Conservation (phyloP, 441 rosid genomes). For the Arabidopsis hybrid region DNA sequence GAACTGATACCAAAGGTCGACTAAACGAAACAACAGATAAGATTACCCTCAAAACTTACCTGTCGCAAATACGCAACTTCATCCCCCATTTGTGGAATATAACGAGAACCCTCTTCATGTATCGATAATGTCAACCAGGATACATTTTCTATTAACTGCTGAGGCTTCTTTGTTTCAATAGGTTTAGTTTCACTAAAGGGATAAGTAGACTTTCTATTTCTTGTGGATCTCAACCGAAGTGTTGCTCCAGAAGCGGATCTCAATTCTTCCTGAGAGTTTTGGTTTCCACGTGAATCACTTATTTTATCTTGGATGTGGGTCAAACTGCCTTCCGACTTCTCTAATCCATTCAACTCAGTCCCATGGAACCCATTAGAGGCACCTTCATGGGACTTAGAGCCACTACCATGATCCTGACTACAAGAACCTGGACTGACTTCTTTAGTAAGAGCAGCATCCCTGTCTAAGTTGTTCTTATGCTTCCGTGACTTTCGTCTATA, state of each 20-base stretch:
- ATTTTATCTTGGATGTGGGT: slow-evolving; percentile 41
- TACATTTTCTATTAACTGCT: slow-evolving; percentile 59
- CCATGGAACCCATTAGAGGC: slow-evolving; percentile 49
- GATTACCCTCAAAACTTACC: slow-evolving; percentile 54
- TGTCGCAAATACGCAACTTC: slow-evolving; percentile 90
- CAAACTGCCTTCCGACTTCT: slow-evolving; percentile 47
- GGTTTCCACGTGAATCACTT: slow-evolving; percentile 55
- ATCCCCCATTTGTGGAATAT: slow-evolving; percentile 95
- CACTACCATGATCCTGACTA: slow-evolving; percentile 49
- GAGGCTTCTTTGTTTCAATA: slow-evolving; percentile 58
- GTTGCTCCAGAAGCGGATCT: slow-evolving; percentile 72
- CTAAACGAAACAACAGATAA: slow-evolving; percentile 5
- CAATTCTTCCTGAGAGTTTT: slow-evolving; percentile 65
- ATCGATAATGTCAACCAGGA: slow-evolving; percentile 88
- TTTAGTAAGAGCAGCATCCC: slow-evolving; percentile 47
- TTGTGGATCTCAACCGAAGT: slow-evolving; percentile 80
- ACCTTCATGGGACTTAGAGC: slow-evolving; percentile 51
- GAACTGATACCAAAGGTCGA: slow-evolving; percentile 17
- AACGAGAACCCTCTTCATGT: slow-evolving; percentile 92
- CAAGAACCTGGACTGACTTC: slow-evolving; percentile 58
- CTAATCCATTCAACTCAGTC: slow-evolving; percentile 49
- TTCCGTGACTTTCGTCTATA: slow-evolving; percentile 80
- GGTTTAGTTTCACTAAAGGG: slow-evolving; percentile 65
- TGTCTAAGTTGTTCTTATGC: slow-evolving; percentile 52
- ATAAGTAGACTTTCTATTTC: slow-evolving; percentile 83